Percentiles rank a stretch among this genome's conserved stretches.
These are phyloP conservation scores for Leptodermis oblonga DNA, from an alignment of 257 asterid species.

Conservation along the genomic window DNA sequence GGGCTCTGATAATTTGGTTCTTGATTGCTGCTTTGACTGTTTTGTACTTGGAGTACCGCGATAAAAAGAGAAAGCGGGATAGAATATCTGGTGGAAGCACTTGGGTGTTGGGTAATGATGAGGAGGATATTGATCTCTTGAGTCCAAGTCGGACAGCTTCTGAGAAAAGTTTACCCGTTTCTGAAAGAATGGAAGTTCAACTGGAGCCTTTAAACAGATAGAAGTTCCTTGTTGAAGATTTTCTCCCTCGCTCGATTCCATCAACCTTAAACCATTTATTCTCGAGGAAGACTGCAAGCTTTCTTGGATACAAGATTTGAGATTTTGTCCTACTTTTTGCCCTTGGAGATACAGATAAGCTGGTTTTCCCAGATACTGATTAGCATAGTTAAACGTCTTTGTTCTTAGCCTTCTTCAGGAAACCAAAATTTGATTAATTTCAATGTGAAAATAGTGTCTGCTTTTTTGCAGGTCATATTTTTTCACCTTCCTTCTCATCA, in stretches of 20 bases:
- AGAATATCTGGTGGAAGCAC: conserved; percentile 53
- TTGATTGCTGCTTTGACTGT: conserved; percentile 52
- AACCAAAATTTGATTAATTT: background rate
- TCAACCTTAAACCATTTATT: conserved; percentile 1
- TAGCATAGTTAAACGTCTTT: conserved; percentile 5
- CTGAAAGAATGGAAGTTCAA: conserved; percentile 85
- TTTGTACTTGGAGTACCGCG: conserved; percentile 67
- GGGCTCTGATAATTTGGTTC: conserved; percentile 88
- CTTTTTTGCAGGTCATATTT: background rate
- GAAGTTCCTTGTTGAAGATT: conserved; percentile 20
- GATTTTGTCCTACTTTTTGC: conserved; percentile 1
- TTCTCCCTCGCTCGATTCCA: background rate
- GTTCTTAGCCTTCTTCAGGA: background rate
- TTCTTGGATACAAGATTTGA: conserved; percentile 1
- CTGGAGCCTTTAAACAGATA: conserved; percentile 76
- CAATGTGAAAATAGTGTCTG: background rate
- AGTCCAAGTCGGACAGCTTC: conserved; percentile 32
- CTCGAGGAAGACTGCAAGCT: conserved; percentile 8
- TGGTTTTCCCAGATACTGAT: background rate
- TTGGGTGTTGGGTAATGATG: conserved; percentile 85
- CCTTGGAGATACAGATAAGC: conserved; percentile 7
- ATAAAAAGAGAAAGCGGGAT: conserved; percentile 45
- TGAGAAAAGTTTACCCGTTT: conserved; percentile 47
- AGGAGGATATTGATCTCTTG: conserved; percentile 69
- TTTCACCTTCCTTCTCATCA: background rate